Base-by-base conservation (phyloP, 805 yeast genomes). In the Nakazawaea molendinolei region DNA sequence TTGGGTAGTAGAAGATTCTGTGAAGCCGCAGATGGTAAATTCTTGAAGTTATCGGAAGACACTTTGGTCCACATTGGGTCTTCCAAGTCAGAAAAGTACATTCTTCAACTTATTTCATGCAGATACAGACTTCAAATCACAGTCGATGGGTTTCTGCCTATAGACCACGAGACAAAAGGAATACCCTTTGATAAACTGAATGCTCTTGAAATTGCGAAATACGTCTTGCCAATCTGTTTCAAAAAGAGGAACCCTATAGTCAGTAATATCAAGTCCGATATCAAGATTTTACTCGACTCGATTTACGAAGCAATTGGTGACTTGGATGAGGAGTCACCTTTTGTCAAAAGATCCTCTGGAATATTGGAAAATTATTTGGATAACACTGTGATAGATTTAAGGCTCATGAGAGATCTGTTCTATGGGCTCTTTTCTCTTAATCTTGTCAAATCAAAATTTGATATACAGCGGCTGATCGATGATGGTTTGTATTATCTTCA, bases 21-120 rank as follows among this genome's bases (percentile, higher is more conserved):
- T 59, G 80, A 78, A 34, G 55, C 71, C 3, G 69, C 79, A 0
- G 53, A 68, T 19, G 89, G 94, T 0, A 56, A 61, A 6, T 79
- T 89, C 42, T 60, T 92, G 34, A 63, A 65, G 13, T 57, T 82
- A 19, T 63, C 80, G 1, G 81, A 86, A 45, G 61, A 64, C 7
- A 65, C 71, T 14, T 57, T 83, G 23, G 60, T 74, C 12, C 46
- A 59, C 1, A 55, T 71, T 19, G 58, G 65, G 6, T 53, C 58
- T 52, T 34, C 42, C 15, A 67, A 67, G 4, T 67, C 82, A 2
- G 89, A 82, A 31, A 64, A 66, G 7, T 92, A 86, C 30, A 53
- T 90, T 31, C 68, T 86, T 7, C 97, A 90, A 49, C 67, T 86
- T 23, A 57, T 92, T 16, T 67, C 76, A 43, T 92, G 98, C 52